Conservation (phyloP, 495 filamentous ascomycete species). For the Paragyromitra xinjiangensis region DNA sequence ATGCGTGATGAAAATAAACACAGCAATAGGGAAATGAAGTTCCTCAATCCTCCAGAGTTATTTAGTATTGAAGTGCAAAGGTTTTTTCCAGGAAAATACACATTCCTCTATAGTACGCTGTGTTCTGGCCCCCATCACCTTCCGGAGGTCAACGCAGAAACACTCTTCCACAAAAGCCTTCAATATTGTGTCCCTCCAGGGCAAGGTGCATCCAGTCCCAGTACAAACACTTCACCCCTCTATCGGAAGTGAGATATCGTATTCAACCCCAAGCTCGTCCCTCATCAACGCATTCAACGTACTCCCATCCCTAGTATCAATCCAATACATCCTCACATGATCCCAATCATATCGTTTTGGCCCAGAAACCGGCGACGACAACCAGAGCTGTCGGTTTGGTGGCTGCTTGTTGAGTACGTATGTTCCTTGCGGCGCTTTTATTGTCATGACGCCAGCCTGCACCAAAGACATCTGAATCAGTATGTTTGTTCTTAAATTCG, state of each 20-base stretch:
- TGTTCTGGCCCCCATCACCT: neutral
- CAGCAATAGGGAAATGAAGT: neutral
- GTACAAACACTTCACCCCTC: neutral
- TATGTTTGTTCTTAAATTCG: neutral
- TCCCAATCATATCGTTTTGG: constrained; percentile 93
- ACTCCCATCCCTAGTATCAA: constrained; percentile 82
- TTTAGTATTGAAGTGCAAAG: neutral
- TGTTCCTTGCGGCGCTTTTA: constrained; percentile 73
- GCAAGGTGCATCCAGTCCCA: neutral
- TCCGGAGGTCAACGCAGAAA: neutral
- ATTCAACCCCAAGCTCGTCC: constrained; percentile 71
- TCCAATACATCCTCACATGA: constrained; percentile 76
- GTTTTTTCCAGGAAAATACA: neutral
- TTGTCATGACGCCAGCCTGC: constrained; percentile 78
- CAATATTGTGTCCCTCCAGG: neutral
- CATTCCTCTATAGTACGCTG: neutral
- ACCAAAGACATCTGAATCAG: neutral
- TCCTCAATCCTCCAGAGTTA: neutral
- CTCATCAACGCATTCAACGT: constrained; percentile 76
- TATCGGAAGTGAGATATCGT: constrained; percentile 29
- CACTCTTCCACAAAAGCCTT: neutral
- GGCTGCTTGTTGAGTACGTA: constrained; percentile 98
- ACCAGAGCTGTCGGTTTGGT: constrained; percentile 96
- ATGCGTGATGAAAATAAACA: neutral
- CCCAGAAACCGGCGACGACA: constrained; percentile 88